A percentile compares a stretch with the other conserved stretches of the same genome.
Evolutionary conservation across 345 rosid species (phyloP).

Genomic region (Populus euphratica): DNA sequence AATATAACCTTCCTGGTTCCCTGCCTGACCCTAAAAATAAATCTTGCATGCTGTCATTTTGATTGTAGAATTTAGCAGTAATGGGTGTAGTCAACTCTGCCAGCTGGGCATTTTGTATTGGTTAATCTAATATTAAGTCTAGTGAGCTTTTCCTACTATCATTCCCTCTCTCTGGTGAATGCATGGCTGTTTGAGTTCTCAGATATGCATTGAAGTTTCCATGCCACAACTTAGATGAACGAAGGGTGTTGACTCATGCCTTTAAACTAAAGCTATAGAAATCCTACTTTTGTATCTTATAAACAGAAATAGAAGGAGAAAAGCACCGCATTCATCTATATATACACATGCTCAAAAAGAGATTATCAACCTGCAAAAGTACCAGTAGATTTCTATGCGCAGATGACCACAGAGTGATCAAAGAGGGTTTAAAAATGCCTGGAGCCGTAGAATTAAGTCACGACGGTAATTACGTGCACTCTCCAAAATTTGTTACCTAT

Average conservation of each 20-base stretch:
- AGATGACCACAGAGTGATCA: background rate
- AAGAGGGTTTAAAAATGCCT: background rate
- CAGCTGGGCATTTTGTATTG: constrained; percentile 13
- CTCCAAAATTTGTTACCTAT: background rate
- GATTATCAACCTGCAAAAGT: background rate
- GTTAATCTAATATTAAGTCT: background rate
- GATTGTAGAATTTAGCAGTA: constrained; percentile 9
- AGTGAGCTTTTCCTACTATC: background rate
- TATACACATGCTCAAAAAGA: background rate
- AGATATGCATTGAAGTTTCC: background rate
- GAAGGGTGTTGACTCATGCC: background rate
- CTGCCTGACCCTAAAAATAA: constrained; percentile 27
- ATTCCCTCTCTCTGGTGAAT: background rate
- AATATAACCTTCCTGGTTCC: constrained; percentile 27
- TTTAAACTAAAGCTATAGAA: background rate
- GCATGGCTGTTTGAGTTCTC: background rate
- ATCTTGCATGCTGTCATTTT: constrained; percentile 17
- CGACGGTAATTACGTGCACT: background rate
- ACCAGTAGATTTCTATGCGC: background rate
- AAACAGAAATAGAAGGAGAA: background rate
- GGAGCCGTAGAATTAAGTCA: background rate
- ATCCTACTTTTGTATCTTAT: background rate
- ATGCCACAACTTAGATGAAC: background rate
- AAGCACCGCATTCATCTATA: background rate
- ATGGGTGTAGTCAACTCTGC: constrained; percentile 12